Conservation (phyloP, 352 stramenopile species). For the Globisporangium acanthophoron region DNA sequence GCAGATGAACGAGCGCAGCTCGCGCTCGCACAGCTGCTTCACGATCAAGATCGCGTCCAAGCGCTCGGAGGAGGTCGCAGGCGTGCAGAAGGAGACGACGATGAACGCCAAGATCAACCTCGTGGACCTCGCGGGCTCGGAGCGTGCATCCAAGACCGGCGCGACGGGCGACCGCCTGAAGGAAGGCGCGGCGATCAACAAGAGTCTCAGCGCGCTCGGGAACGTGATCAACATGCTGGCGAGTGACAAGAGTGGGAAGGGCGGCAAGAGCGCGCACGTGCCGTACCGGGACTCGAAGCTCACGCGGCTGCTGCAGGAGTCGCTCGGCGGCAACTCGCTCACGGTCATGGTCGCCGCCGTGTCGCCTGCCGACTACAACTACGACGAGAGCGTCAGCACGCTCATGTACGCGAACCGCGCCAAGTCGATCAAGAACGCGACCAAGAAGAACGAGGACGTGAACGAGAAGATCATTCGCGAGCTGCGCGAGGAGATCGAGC, state of each 20-base stretch:
- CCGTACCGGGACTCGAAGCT: slow-evolving; percentile 92
- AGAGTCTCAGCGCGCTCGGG: slow-evolving; percentile 86
- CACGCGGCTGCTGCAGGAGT: slow-evolving; percentile 86
- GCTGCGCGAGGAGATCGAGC: slow-evolving; percentile 90
- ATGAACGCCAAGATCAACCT: slow-evolving; percentile 90
- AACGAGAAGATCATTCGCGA: slow-evolving; percentile 91
- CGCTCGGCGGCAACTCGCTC: slow-evolving; percentile 86
- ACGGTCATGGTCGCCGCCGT: slow-evolving; percentile 95
- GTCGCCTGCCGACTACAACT: slow-evolving; percentile 89
- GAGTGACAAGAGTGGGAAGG: slow-evolving; percentile 27
- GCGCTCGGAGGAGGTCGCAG: slow-evolving; percentile 37
- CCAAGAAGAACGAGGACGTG: slow-evolving; percentile 87
- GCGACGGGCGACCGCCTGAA: slow-evolving; percentile 85
- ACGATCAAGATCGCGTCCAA: slow-evolving; percentile 90
- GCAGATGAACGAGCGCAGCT: slow-evolving; percentile 90
- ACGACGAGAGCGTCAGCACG: slow-evolving; percentile 91
- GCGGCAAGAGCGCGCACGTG: slow-evolving; percentile 54
- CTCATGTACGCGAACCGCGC: slow-evolving; percentile 92
- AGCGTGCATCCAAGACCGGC: slow-evolving; percentile 85
- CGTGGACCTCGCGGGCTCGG: slow-evolving; percentile 89
- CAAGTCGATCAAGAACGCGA: slow-evolving; percentile 90
- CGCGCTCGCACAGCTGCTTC: slow-evolving; percentile 88
- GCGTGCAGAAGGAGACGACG: slow-evolving; percentile 61
- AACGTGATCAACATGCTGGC: slow-evolving; percentile 92
- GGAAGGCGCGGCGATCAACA: slow-evolving; percentile 91